Evolutionary conservation across 768 basidiomycete species (phyloP), one percentile per base, ranked within the genome.

Genomic region (Tricholoma terreum): DNA sequence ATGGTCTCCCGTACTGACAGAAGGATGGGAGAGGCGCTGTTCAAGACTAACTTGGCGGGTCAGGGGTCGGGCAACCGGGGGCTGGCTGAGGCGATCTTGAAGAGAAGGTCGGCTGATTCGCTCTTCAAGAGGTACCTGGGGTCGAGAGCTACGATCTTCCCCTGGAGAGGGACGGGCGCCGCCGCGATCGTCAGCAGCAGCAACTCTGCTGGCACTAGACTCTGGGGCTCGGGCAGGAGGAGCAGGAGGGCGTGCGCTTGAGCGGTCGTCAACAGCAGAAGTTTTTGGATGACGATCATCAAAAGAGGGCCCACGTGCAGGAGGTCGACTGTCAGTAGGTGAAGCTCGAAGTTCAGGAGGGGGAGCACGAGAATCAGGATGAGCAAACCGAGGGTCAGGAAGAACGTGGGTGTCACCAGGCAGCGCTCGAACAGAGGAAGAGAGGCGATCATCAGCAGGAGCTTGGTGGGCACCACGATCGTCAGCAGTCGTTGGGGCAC

Each of bases 71-170:
- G 59, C 50, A 42, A 59, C 50, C 30, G 58, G 55, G 54, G 72
- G 70, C 53, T 75, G 75, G 49, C 65, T 72, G 45, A 74, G 62
- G 31, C 74, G 75, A 43, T 77, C 76, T 64, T 77, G 73, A 17
- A 77, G 55, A 2, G 65, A 61, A 40, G 71, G 65, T 35, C 63
- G 75, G 12, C 68, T 73, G 2, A 77, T 67, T 31, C 78, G 69
- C 49, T 76, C 76, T 72, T 77, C 76, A n/a, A 76, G 61, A 27
- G 73, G 60, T 8, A 65, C 52, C 55, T 54, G 50, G 38, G 56
- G 54, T 24, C 59, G 63, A 48, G 67, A 9, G 50, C 42, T 58
- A 55, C 21, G 55, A 52, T 61, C 67, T 66, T 65, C 63, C 21
- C 51, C 58, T 8, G 46, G 45, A 9, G 58, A 48, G n/a, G 48